Evolutionary conservation across 352 stramenopile genomes (phyloP), one percentile per base, ranked within the genome.

Genomic region (Blastocystis sp.): DNA sequence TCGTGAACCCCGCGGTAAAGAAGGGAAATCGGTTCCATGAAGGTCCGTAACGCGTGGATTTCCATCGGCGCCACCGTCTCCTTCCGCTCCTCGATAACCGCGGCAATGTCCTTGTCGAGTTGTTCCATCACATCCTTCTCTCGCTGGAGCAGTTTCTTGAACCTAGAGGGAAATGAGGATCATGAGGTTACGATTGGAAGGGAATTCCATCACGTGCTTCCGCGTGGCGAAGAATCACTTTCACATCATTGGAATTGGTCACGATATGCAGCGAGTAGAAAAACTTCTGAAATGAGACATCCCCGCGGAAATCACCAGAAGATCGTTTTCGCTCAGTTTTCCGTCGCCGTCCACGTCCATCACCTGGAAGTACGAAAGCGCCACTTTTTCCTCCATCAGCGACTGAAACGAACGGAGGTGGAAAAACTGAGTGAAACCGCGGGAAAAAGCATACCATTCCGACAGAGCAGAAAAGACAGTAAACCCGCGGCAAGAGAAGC

Each of bases 41-140:
- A 63, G 44, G 48, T 46, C 11, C 69, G 49, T 8, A 81, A 42
- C 0, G 48, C 27, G 4, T 65, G 51, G 21, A 81, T 27, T 65
- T 81, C 69, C 16, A 51, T 44, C 51, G 61, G 44, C 14, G 69
- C 29, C 1, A 81, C 69, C 36, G 46, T 44, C 4, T 81, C 69
- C 29, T 32, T 27, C 2, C 48, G 27, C 24, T 81, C 24, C 11
- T 63, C 27, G 14, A 81, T 44, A 9, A 38, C 29, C 16, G 46
- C 2, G 3, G 21, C 21, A 32, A 81, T 51, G 14, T 81, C 69
- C 0, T 46, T 29, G 42, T 81, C 69, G 4, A 64, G n/a, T 3
- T 27, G 46, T n/a, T 81, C 69, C 46, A 64, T 27, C 14, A 81
- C 38, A 27, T 46, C 46, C 69, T 81, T 63, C 53, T 81, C 69